Evolutionary conservation across 2,329 filamentous ascomycete genomes (phyloP).

Genomic region (Aureobasidium sp.): DNA sequence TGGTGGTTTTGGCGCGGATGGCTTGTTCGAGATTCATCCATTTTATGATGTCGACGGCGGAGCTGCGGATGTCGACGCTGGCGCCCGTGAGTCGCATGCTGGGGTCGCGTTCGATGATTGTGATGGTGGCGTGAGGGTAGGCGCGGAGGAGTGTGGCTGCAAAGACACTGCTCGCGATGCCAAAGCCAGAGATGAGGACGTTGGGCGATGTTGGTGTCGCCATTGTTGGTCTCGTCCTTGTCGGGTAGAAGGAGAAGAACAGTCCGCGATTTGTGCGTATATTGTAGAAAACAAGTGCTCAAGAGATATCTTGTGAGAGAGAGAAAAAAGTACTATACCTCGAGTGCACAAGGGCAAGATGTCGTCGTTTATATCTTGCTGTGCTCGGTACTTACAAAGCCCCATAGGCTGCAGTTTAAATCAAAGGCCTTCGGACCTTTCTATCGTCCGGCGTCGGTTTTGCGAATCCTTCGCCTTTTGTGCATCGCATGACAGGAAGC

Average conservation of each 20-base stretch:
- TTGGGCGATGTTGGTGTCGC: conserved; percentile 18
- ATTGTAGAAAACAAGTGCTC: neutral
- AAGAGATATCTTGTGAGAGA: neutral
- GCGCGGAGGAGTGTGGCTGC: conserved; percentile 33
- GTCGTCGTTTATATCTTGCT: neutral
- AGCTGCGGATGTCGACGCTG: conserved; percentile 30
- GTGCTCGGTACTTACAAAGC: conserved; percentile 3
- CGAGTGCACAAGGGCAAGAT: neutral
- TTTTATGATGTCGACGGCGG: conserved; percentile 32
- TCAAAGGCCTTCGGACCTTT: conserved; percentile 3
- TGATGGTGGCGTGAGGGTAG: conserved; percentile 27
- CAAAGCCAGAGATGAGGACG: conserved; percentile 32
- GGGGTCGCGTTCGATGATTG: conserved; percentile 32
- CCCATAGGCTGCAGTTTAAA: neutral
- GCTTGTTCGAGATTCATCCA: conserved; percentile 30
- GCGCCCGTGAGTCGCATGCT: conserved; percentile 28
- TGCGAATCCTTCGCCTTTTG: neutral
- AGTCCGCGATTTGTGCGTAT: neutral
- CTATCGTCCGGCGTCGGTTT: neutral
- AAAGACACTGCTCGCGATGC: conserved; percentile 30
- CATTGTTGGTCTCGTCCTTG: neutral
- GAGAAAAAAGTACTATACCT: neutral
- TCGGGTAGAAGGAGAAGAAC: neutral
- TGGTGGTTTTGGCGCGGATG: conserved; percentile 23
- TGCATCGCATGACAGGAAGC: neutral